Base-by-base conservation (phyloP, 192 early-diverging fungal species). In the Fimicolochytrium jonesii region DNA sequence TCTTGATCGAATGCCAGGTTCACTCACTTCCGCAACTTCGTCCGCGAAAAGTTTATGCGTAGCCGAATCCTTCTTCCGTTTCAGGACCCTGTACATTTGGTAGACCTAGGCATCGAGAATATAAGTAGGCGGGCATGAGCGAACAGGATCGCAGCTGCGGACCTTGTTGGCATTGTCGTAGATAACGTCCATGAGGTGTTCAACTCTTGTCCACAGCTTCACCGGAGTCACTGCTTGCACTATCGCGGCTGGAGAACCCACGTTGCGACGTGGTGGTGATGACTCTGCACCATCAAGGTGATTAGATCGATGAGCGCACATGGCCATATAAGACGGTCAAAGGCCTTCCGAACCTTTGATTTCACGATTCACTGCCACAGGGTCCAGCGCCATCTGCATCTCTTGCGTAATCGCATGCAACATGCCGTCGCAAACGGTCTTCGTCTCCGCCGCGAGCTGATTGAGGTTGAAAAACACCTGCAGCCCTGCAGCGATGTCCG, bases 401-500 rank as follows among this genome's bases (percentile, higher is more conserved):
- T 72, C 70, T 36, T 57, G 47, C 11, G 41, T 47, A 50, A 79
- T 63, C 10, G 39, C n/a, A 9, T 65, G 43, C 20, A 81, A 32
- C 37, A 71, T 61, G 10, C n/a, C 11, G 42, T 71, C 73, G 7
- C 79, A 29, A 11, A 79, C 7, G 2, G 50, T 22, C 44, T 68
- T 45, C 18, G 59, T 36, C 56, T 68, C 68, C 25, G 29, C 30
- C 22, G 74, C 31, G 23, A 81, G 47, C 32, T 56, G 47, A 3
- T 58, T 54, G 11, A 81, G 57, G 56, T 79, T 81, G 31, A 69
- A 49, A 37, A 76, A 79, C 4, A 81, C 67, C 36, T 77, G 74
- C 26, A 81, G 34, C 17, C 74, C 74, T 15, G 68, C 34, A 3
- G 71, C 68, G 29, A 81, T 68, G 34, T 74, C 76, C 5, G 60